Conservation (phyloP, 2,329 filamentous ascomycete species). For the Claviceps sp. region DNA sequence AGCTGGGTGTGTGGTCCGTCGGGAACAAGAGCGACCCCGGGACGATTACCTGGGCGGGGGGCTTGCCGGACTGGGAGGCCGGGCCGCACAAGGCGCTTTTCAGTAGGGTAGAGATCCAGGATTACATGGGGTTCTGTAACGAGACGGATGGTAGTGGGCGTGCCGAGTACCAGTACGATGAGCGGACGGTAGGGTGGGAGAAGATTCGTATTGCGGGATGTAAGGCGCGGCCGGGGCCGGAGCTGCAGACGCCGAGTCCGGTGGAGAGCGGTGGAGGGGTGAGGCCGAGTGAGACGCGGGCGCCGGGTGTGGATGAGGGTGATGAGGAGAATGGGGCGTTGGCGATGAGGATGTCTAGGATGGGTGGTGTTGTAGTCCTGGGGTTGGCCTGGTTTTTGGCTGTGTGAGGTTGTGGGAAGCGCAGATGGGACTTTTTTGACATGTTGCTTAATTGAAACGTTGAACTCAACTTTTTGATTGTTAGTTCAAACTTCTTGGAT, state of each 20-base stretch:
- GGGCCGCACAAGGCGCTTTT: constrained; percentile 16
- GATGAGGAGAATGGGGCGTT: constrained; percentile 4
- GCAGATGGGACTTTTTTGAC: not conserved
- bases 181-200: constrained; percentile 16
- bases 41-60: constrained; percentile 56
- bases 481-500: no score
- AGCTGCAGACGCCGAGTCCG: constrained; percentile 3
- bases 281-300: not conserved
- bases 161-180: constrained; percentile 17
- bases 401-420: not conserved
- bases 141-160: constrained; percentile 5
- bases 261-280: constrained; percentile 4
- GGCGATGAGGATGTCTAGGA: not conserved
- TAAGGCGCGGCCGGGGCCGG: constrained; percentile 9
- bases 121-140: constrained; percentile 17
- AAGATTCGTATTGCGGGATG: constrained; percentile 17
- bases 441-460: no score
- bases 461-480: no score
- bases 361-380: constrained; percentile 6
- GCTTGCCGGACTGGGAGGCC: constrained; percentile 23
- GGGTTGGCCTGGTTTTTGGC: constrained; percentile 8
- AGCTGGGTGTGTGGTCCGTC: constrained; percentile 45
- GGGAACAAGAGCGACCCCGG: constrained; percentile 38
- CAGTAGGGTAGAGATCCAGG: constrained; percentile 14
- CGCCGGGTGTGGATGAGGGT: not conserved